A percentile compares a stretch with the other conserved stretches of the same genome.
Conservation (phyloP, 2,329 filamentous ascomycete species). For the Penicillium frequentans region DNA sequence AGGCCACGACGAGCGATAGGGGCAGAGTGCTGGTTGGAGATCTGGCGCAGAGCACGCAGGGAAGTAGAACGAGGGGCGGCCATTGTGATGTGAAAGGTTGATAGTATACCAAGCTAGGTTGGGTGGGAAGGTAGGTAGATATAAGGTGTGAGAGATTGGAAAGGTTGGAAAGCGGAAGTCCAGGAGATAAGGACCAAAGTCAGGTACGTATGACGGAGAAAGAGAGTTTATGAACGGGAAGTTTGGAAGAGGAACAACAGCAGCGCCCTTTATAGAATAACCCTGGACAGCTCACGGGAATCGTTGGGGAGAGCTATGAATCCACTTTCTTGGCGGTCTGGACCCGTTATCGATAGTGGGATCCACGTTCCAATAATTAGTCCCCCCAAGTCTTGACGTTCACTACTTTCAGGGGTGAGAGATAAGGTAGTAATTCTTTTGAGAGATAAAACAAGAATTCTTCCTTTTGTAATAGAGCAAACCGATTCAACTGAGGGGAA, state of each 20-base stretch:
- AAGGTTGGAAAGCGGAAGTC: background rate
- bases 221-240: background rate
- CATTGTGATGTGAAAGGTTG: conserved; percentile 30
- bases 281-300: conserved; percentile 11
- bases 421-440: background rate
- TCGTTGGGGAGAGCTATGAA: conserved; percentile 29
- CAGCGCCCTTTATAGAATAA: conserved; percentile 12
- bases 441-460: background rate
- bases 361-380: conserved; percentile 7
- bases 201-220: background rate
- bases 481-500: background rate
- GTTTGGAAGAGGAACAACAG: conserved; percentile 3
- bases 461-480: background rate
- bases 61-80: conserved; percentile 47
- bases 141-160: background rate
- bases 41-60: conserved; percentile 45
- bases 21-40: conserved; percentile 38
- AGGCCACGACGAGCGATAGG: conserved; percentile 49
- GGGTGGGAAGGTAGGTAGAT: conserved; percentile 1
- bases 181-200: background rate
- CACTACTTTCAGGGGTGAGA: conserved; percentile 5
- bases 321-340: conserved; percentile 24
- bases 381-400: conserved; percentile 18
- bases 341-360: conserved; percentile 19
- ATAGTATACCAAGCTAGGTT: background rate